A percentile compares a stretch with the other conserved stretches of the same genome.
These are phyloP conservation scores for Dothideomycetes sp. DNA, from an alignment of 2,329 filamentous ascomycete genomes.

Conservation along the genomic window DNA sequence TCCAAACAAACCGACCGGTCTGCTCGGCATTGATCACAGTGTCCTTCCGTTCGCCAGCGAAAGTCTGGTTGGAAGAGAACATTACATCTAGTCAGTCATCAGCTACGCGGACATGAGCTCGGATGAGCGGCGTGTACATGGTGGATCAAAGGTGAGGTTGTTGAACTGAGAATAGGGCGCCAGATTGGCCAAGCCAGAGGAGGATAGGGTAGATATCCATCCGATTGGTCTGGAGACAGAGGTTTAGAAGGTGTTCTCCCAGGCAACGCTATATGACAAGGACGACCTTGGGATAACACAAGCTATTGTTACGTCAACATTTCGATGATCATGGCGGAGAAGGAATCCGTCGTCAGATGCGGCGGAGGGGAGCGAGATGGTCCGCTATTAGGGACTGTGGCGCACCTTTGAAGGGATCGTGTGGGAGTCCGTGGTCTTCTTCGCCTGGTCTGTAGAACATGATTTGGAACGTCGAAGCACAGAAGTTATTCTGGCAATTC, in stretches of 20 bases:
- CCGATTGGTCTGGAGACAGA: conserved; percentile 50
- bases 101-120: too few relatives aligned
- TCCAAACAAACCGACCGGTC: conserved; percentile 48
- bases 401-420: conserved; percentile 43
- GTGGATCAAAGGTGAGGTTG: conserved; percentile 52
- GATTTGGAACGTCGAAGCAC: too few relatives aligned
- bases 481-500: too few relatives aligned
- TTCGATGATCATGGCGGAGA: background rate
- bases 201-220: conserved; percentile 49
- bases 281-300: background rate
- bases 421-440: conserved; percentile 40
- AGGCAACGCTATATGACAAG: conserved; percentile 38
- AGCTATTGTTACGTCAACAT: background rate
- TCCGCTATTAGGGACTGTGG: background rate
- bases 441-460: conserved; percentile 45
- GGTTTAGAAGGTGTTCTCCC: too few relatives aligned
- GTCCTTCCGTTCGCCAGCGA: conserved; percentile 39
- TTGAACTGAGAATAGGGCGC: conserved; percentile 53
- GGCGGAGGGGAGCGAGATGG: background rate
- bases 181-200: conserved; percentile 39
- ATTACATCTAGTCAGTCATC: too few relatives aligned
- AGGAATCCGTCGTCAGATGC: background rate
- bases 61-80: conserved; percentile 49
- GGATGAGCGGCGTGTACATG: too few relatives aligned
- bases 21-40: conserved; percentile 45